Base-by-base conservation (phyloP, 2,329 filamentous ascomycete genomes). In the Alternaria alternata region DNA sequence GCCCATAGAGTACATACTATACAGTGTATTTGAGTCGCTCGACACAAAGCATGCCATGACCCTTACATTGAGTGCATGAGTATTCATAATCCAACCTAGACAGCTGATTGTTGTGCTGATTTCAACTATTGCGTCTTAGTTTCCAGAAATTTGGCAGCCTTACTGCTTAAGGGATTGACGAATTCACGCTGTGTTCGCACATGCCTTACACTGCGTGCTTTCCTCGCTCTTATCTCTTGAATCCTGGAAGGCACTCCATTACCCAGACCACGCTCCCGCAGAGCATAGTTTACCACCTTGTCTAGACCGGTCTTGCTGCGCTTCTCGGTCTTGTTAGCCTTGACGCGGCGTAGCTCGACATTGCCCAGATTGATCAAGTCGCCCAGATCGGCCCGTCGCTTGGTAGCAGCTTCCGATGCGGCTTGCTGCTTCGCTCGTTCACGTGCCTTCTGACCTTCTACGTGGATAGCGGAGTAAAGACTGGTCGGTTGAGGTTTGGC, bases 271-370 rank as follows among this genome's bases (percentile, higher is more conserved):
- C 69, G 64, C 54, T 72, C 69, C 59, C 61, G 64, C 18, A 94
- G 81, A 78, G 92, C 90, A 71, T 88, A 82, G 76, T 91, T 86
- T 71, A 94, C 92, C 51, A 93, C 78, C 86, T 95, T 95, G 87
- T 90, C 91, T 71, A 91, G 84, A 28, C 93, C 93, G 42, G 91
- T 76, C 49, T 86, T 84, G 69, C 86, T 87, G 79, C 94, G 91
- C 76, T 87, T 88, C 76, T 94, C 87, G 34, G 91, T 87, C 9
- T 88, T 86, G 7, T 88, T 93, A 61, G 92, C 82, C 70, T 89
- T 88, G 66, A 85, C 85, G 26, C 79, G 76, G 67, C 86, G 86
- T 22, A 97, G 81, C 67, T 84, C 85, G 43, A 97, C 89, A 73
- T 97, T 97, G 34, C 69, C 66, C 16, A 73, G 42, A 4, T 57